phyloP scores from a whole-genome alignment of 2,329 filamentous ascomycete species.

The Rhynchosporium secalis region DNA sequence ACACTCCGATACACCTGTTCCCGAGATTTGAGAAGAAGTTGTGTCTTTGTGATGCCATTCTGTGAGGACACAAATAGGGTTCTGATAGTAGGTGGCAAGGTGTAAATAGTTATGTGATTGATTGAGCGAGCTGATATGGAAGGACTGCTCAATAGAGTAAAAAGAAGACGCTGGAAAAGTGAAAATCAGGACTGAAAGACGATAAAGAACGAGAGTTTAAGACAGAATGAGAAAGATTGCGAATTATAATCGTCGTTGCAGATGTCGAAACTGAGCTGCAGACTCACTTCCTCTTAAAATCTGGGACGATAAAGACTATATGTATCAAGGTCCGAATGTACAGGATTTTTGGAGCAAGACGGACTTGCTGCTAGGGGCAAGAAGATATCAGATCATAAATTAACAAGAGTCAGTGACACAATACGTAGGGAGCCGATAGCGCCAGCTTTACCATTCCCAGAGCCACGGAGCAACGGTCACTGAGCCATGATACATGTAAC shows the following conservation, averaged over 20 bases:
- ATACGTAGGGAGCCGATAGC: conserved; percentile 25
- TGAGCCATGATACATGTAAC: conserved; percentile 24
- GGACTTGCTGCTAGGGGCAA: conserved; percentile 36
- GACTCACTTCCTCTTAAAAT: not conserved
- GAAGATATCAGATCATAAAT: conserved; percentile 31
- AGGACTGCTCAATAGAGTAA: conserved; percentile 7
- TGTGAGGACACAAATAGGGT: not conserved
- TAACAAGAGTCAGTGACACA: conserved; percentile 37
- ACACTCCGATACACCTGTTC: conserved; percentile 48
- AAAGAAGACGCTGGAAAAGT: conserved; percentile 24
- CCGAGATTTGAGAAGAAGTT: conserved; percentile 48
- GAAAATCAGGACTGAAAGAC: conserved; percentile 18
- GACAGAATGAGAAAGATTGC: conserved; percentile 25
- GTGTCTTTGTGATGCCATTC: conserved; percentile 20
- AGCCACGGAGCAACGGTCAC: conserved; percentile 30
- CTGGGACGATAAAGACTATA: conserved; percentile 4
- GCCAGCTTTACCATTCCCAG: conserved; percentile 33
- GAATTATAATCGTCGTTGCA: conserved; percentile 15
- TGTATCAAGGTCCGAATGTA: conserved; percentile 10
- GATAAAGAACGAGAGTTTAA: conserved; percentile 21
- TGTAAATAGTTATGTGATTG: not conserved
- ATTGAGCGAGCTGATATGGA: conserved; percentile 10
- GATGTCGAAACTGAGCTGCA: conserved; percentile 2
- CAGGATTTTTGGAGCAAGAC: conserved; percentile 12
- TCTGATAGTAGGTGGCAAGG: not conserved